These are phyloP conservation scores for Sporothrix pseudoabietina DNA, from an alignment of 2,329 filamentous ascomycete genomes.

Conservation along the genomic window DNA sequence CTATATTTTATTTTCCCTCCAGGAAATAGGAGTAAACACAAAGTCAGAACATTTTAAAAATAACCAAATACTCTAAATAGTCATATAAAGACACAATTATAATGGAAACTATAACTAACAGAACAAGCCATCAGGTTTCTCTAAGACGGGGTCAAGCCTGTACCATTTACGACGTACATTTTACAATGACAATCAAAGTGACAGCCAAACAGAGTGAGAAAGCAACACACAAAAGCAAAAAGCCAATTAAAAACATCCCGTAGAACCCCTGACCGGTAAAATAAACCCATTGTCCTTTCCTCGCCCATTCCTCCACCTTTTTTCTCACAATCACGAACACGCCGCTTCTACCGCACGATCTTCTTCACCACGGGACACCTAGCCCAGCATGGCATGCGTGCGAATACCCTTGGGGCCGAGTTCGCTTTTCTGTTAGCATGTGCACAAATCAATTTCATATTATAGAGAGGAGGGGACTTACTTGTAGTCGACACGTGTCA, in stretches of 20 bases:
- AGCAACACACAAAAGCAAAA: neutral
- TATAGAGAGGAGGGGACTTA: slow-evolving; percentile 43
- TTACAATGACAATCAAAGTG: neutral
- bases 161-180: slow-evolving; percentile 5
- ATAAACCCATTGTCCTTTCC: slow-evolving; percentile 8
- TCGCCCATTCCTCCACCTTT: neutral
- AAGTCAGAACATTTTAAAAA: neutral
- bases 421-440: slow-evolving; percentile 46
- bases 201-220: neutral
- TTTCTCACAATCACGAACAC: neutral
- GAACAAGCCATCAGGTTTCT: neutral
- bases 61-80: neutral
- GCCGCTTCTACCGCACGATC: neutral
- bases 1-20: too few relatives aligned
- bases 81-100: neutral
- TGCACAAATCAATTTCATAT: too few relatives aligned
- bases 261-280: slow-evolving; percentile 16
- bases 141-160: neutral
- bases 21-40: neutral
- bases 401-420: slow-evolving; percentile 58
- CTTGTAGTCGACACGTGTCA: slow-evolving; percentile 64
- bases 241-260: slow-evolving; percentile 16
- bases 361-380: neutral
- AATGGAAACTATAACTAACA: neutral
- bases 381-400: slow-evolving; percentile 57